These are phyloP conservation scores for Cytospora chrysosperma DNA, from an alignment of 2,329 filamentous ascomycete genomes.

Conservation along the genomic window DNA sequence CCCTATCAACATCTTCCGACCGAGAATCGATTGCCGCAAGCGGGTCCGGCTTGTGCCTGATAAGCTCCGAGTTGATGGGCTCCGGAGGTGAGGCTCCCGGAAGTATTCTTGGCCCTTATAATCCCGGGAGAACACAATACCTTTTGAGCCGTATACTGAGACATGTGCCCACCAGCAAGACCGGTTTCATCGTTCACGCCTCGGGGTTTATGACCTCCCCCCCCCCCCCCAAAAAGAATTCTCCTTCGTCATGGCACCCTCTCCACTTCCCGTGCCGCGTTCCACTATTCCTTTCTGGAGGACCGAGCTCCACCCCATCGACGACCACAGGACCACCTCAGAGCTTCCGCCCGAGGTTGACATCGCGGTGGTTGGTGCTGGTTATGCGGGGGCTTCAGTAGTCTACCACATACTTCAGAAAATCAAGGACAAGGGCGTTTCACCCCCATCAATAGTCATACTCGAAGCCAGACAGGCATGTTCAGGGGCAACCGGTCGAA, in stretches of 20 bases:
- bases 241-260: slow-evolving; percentile 16
- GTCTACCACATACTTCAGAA: slow-evolving; percentile 41
- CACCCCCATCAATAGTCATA: slow-evolving; percentile 30
- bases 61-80: slow-evolving; percentile 13
- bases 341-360: slow-evolving; percentile 41
- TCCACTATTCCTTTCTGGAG: slow-evolving; percentile 43
- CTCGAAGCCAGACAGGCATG: slow-evolving; percentile 38
- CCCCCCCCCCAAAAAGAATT: too few species aligned
- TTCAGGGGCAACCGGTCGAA: slow-evolving; percentile 40
- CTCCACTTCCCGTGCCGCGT: slow-evolving; percentile 29
- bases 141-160: background rate
- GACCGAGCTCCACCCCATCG: slow-evolving; percentile 38
- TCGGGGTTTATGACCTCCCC: background rate
- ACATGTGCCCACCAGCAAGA: background rate
- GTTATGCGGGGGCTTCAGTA: slow-evolving; percentile 44
- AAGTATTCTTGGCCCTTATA: slow-evolving; percentile 5
- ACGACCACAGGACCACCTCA: slow-evolving; percentile 40
- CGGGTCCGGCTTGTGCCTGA: slow-evolving; percentile 7
- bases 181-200: background rate
- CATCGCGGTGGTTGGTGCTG: slow-evolving; percentile 47
- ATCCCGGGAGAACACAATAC: background rate
- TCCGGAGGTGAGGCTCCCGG: background rate
- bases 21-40: background rate
- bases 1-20: background rate
- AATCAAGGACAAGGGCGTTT: slow-evolving; percentile 9